A percentile compares a stretch with the other conserved stretches of the same genome.
phyloP scores from a whole-genome alignment of 2,329 filamentous ascomycete genomes.

The Stachybotrys elegans region DNA sequence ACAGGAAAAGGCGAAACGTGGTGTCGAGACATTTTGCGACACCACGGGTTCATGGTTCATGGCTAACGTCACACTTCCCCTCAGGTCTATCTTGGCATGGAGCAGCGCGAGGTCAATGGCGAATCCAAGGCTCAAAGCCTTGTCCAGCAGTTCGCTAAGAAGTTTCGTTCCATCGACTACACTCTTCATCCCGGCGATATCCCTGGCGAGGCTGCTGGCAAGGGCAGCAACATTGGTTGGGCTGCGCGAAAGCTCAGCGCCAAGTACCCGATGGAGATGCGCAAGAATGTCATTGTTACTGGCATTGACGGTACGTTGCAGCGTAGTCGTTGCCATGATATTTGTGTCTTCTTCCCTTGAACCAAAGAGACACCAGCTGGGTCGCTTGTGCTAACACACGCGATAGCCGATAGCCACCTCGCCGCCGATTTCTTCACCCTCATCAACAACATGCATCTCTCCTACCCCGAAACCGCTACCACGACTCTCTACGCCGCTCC shows the following conservation, averaged over 20 bases:
- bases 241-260: constrained; percentile 61
- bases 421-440: constrained; percentile 62
- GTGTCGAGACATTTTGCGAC: no score
- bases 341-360: background rate
- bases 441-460: constrained; percentile 58
- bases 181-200: constrained; percentile 64
- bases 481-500: constrained; percentile 65
- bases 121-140: constrained; percentile 58
- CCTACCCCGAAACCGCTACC: constrained; percentile 52
- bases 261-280: constrained; percentile 47
- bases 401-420: constrained; percentile 65
- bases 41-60: no score
- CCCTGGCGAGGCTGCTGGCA: constrained; percentile 64
- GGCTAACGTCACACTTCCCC: constrained; percentile 6
- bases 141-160: constrained; percentile 57
- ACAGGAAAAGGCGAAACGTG: no score
- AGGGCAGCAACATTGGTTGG: constrained; percentile 71
- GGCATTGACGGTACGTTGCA: constrained; percentile 63
- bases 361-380: background rate
- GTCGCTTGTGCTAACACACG: background rate
- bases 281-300: constrained; percentile 62
- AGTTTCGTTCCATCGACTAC: constrained; percentile 62
- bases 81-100: constrained; percentile 69
- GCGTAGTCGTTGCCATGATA: background rate
- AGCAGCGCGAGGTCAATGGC: constrained; percentile 58